Evolutionary conservation across 148 eudicot genomes (phyloP).

Genomic region (Silene latifolia): DNA sequence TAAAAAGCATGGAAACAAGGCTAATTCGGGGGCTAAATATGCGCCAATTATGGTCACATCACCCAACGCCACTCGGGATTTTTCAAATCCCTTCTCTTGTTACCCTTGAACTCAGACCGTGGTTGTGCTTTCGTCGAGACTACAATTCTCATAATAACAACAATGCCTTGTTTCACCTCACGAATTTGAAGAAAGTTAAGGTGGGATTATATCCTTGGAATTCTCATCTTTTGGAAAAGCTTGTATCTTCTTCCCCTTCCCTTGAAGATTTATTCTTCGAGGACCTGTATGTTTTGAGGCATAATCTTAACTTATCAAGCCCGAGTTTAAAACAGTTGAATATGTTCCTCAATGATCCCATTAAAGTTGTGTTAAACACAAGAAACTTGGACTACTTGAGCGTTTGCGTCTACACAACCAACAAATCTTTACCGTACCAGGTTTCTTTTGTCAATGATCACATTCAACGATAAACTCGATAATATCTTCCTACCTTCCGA

Average conservation of each 20-base stretch:
- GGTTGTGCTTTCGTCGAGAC: no score
- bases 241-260: no score
- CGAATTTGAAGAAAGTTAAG: neutral
- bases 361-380: neutral
- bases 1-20: no score
- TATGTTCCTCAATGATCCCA: neutral
- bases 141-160: no score
- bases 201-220: neutral
- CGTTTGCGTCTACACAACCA: neutral
- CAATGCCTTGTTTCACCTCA: neutral
- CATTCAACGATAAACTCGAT: no score
- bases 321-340: neutral
- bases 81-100: neutral
- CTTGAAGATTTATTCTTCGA: no score
- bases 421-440: neutral
- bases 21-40: no score
- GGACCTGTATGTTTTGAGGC: no score
- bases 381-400: neutral
- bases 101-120: neutral
- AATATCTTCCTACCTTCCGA: neutral
- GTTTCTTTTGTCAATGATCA: slow-evolving; percentile 1
- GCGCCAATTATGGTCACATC: no score
- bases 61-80: neutral
- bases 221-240: neutral
- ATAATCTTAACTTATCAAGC: neutral